Evolutionary conservation across 1,139 yeast genomes (phyloP).

Genomic region (Williopsis jadinii): DNA sequence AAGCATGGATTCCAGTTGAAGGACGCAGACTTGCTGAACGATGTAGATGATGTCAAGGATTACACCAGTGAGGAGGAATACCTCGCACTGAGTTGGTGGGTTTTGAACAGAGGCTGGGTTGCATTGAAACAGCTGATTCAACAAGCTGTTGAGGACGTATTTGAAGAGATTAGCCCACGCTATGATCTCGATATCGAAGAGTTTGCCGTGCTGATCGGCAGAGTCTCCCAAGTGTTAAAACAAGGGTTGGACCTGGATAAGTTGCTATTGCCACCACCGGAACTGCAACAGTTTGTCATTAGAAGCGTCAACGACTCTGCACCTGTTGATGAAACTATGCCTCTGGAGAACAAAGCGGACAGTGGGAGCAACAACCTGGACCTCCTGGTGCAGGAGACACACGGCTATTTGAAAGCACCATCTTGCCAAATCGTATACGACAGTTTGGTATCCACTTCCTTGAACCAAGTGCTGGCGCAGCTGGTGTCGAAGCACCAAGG

Average conservation of each 20-base stretch:
- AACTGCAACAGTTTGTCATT: slow-evolving; percentile 28
- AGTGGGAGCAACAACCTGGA: slow-evolving; percentile 22
- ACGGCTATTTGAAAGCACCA: slow-evolving; percentile 39
- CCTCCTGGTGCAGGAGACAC: slow-evolving; percentile 42
- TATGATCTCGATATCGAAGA: slow-evolving; percentile 59
- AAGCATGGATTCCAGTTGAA: slow-evolving; percentile 23
- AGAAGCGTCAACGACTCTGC: slow-evolving; percentile 24
- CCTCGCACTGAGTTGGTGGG: slow-evolving; percentile 90
- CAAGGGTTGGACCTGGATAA: slow-evolving; percentile 4
- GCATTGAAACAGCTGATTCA: slow-evolving; percentile 49
- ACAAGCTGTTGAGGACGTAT: slow-evolving; percentile 51
- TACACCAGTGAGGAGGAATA: slow-evolving; percentile 73
- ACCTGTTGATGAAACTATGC: too few species aligned
- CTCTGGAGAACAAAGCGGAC: slow-evolving; percentile 5
- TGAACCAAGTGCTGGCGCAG: background rate
- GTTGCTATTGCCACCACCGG: slow-evolving; percentile 25
- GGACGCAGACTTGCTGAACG: slow-evolving; percentile 6
- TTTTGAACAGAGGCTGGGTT: slow-evolving; percentile 80
- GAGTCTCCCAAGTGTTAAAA: slow-evolving; percentile 36
- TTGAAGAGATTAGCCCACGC: slow-evolving; percentile 62
- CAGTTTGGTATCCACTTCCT: slow-evolving; percentile 17
- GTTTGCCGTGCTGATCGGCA: slow-evolving; percentile 42
- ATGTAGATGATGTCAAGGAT: slow-evolving; percentile 26
- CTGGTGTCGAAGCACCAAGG: background rate
- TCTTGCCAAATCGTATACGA: slow-evolving; percentile 32